Conservation (phyloP, 2,329 filamentous ascomycete genomes). For the Ophiostoma populinum region DNA sequence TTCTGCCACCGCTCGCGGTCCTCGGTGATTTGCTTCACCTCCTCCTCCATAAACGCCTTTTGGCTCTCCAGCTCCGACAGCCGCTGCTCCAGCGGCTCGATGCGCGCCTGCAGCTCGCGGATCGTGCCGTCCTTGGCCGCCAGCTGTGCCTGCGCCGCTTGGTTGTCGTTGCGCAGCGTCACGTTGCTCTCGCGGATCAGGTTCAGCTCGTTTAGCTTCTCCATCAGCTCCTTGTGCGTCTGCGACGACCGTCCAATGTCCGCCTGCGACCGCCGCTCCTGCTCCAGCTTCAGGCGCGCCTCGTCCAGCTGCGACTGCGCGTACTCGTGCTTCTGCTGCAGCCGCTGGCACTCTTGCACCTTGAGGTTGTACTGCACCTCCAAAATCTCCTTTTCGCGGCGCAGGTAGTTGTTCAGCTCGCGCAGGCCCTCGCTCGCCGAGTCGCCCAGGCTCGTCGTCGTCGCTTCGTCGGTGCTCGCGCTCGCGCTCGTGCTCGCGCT, state of each 20-base stretch:
- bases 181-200: slow-evolving; percentile 89
- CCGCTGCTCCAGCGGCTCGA: slow-evolving; percentile 67
- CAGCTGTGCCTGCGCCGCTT: slow-evolving; percentile 60
- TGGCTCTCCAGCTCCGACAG: slow-evolving; percentile 72
- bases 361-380: slow-evolving; percentile 93
- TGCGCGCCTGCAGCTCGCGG: slow-evolving; percentile 53
- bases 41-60: slow-evolving; percentile 65
- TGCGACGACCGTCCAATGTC: slow-evolving; percentile 57
- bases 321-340: slow-evolving; percentile 83
- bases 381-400: slow-evolving; percentile 91
- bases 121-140: slow-evolving; percentile 58
- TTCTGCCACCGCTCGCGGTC: slow-evolving; percentile 94
- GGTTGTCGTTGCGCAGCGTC: slow-evolving; percentile 72
- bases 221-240: slow-evolving; percentile 78
- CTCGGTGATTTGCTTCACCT: slow-evolving; percentile 74
- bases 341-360: slow-evolving; percentile 67
- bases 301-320: slow-evolving; percentile 79
- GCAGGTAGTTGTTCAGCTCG: slow-evolving; percentile 79
- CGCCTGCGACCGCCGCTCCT: slow-evolving; percentile 63
- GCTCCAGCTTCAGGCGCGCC: slow-evolving; percentile 70
- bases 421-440: slow-evolving; percentile 59
- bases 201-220: slow-evolving; percentile 90
- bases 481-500: too few species aligned
- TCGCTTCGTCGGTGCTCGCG: too few species aligned
- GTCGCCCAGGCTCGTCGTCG: slow-evolving; percentile 26